Conservation (phyloP, 257 asterid species). For the Lavandula angustifolia region DNA sequence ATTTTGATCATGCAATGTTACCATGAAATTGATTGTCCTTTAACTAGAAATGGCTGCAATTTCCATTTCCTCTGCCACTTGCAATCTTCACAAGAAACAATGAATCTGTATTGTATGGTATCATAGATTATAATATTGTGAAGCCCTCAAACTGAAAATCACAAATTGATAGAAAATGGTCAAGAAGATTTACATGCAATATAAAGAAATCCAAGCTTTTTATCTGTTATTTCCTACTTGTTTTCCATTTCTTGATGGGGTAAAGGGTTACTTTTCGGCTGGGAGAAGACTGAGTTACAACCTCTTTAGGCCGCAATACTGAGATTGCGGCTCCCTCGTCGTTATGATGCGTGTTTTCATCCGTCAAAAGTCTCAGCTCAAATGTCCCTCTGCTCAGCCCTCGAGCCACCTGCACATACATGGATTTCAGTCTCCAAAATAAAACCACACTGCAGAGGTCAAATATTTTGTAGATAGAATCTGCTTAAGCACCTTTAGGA, state of each 20-base stretch:
- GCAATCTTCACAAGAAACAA: constrained; percentile 1
- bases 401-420: constrained; percentile 69
- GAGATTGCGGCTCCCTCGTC: constrained; percentile 45
- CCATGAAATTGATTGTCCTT: no score
- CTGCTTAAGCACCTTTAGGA: constrained; percentile 73
- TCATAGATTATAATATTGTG: constrained; percentile 13
- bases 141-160: constrained; percentile 28
- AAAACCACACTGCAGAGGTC: no score
- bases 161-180: background rate
- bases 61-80: constrained; percentile 32
- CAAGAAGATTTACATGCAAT: constrained; percentile 13
- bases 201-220: no score
- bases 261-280: constrained; percentile 55
- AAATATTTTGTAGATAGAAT: background rate
- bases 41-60: constrained; percentile 33
- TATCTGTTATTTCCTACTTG: constrained; percentile 48
- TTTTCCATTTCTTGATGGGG: constrained; percentile 71
- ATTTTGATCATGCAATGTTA: background rate
- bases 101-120: no score
- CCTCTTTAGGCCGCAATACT: constrained; percentile 50
- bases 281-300: constrained; percentile 42
- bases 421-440: background rate
- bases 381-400: constrained; percentile 80
- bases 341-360: constrained; percentile 38
- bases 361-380: constrained; percentile 74